A percentile compares a stretch with the other conserved stretches of the same genome.
These are phyloP conservation scores for Magnusiomyces fungicola DNA, from an alignment of 1,139 yeast genomes.

Conservation along the genomic window DNA sequence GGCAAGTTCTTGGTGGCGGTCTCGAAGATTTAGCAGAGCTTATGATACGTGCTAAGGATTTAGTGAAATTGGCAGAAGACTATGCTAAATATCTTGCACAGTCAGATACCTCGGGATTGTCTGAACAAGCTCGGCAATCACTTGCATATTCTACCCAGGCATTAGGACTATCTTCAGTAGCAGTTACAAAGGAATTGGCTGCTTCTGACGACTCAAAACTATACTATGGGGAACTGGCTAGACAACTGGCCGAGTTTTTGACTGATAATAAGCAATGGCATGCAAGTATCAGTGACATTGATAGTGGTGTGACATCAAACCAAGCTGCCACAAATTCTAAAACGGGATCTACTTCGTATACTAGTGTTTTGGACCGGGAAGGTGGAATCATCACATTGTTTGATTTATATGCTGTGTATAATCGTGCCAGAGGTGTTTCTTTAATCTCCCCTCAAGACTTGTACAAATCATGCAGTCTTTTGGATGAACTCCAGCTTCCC, in stretches of 20 bases:
- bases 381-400: conserved; percentile 54
- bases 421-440: conserved; percentile 53
- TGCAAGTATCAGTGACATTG: conserved; percentile 49
- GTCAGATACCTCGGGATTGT: conserved; percentile 10
- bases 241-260: conserved; percentile 54
- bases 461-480: conserved; percentile 43
- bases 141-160: conserved; percentile 30
- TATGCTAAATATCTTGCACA: conserved; percentile 35
- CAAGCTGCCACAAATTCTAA: conserved; percentile 90
- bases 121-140: conserved; percentile 24
- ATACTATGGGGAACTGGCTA: conserved; percentile 44
- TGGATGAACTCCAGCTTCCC: conserved; percentile 42
- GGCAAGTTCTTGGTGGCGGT: conserved; percentile 57
- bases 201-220: conserved; percentile 31
- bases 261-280: conserved; percentile 6
- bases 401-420: conserved; percentile 55
- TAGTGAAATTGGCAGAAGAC: conserved; percentile 51
- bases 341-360: conserved; percentile 26
- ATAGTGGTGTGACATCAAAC: conserved; percentile 62
- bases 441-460: conserved; percentile 54
- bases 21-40: conserved; percentile 70
- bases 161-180: conserved; percentile 29
- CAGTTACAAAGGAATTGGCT: conserved; percentile 34
- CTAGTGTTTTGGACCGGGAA: conserved; percentile 36
- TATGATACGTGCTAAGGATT: conserved; percentile 70